A percentile compares a stretch with the other conserved stretches of the same genome.
phyloP scores from a whole-genome alignment of 495 filamentous ascomycete genomes.

The Clohesyomyces aquaticus region DNA sequence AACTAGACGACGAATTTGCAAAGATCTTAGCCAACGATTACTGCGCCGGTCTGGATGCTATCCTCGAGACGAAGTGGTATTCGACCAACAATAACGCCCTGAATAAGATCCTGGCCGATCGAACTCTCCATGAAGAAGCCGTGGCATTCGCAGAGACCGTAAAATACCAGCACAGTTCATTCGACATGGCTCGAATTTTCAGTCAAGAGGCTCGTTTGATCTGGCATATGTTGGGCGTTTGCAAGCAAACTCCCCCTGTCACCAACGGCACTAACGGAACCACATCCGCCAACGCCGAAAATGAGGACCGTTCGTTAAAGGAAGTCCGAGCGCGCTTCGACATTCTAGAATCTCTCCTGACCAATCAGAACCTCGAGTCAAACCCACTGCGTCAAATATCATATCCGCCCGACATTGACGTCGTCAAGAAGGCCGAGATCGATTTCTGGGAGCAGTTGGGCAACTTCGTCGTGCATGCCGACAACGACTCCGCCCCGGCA shows the following conservation, averaged over 20 bases:
- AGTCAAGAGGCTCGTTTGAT: conserved; percentile 46
- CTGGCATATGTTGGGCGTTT: conserved; percentile 46
- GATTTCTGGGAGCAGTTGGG: conserved; percentile 82
- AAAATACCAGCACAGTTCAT: conserved; percentile 55
- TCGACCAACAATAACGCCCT: conserved; percentile 60
- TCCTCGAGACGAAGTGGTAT: conserved; percentile 88
- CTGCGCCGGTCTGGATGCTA: conserved; percentile 72
- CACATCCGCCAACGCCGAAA: conserved; percentile 57
- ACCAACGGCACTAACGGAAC: conserved; percentile 45
- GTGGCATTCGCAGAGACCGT: conserved; percentile 59
- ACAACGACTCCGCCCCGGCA: conserved; percentile 61
- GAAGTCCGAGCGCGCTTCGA: conserved; percentile 69
- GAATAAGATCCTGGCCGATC: conserved; percentile 63
- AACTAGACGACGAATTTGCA: conserved; percentile 68
- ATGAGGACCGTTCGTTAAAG: conserved; percentile 43
- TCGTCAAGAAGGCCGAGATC: conserved; percentile 59
- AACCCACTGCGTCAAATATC: conserved; percentile 46
- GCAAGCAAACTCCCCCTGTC: conserved; percentile 31
- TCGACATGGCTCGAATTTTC: conserved; percentile 34
- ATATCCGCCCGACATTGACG: conserved; percentile 16
- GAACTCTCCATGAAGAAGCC: conserved; percentile 32
- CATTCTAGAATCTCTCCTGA: conserved; percentile 75
- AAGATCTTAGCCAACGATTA: conserved; percentile 77
- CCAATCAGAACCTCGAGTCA: conserved; percentile 64
- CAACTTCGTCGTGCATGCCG: conserved; percentile 68